Base-by-base conservation (phyloP, 2,329 filamentous ascomycete species). In the Apiospora hydei region DNA sequence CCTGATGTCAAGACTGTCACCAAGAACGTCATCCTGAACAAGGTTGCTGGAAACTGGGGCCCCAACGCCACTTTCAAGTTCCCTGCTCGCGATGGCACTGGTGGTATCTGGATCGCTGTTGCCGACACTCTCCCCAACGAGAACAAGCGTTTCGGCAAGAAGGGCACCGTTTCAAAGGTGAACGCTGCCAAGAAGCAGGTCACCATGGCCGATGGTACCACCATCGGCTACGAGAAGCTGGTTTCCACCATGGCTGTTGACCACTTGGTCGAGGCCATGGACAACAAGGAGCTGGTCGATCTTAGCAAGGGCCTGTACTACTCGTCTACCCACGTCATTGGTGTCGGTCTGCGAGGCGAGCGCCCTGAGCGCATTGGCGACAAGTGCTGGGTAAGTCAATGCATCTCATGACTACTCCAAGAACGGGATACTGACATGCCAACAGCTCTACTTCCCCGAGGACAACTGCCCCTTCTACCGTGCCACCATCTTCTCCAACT, bases 401-500 rank as follows among this genome's bases (percentile, higher is more conserved):
- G 34, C 89, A 92, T 86, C 82, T 89, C 51, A 3, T 26, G 13
- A 11, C 14, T 30, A 34, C 2, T 30, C 0, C 21, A 21, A 13
- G 64, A 66, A 47, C 24, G 13, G 8, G 21, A n/a, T n/a, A 57
- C 70, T 92, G 91, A 61, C 53, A 61, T 61, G 53, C 4, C 16
- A 21, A 61, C 18, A 61, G 57, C 88, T 99, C 77, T 99, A 99
- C 90, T 99, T 98, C 91, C 96, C 96, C 75, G 96, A 99, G 85
- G 93, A 98, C 84, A 93, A 99, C 89, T 98, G 95, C 88, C 95
- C 95, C 82, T 99, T 99, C 89, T 99, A 99, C 89, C 94, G 96
- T 78, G 96, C 96, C 81, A 99, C 96, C 81, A 98, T 99, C 87
- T 99, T 99, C 91, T 98, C 96, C 85, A 99, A 99, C 90, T 99